Evolutionary conservation across 192 early-diverging fungal genomes (phyloP), one percentile per base, ranked within the genome.

Genomic region (Coemansia sp.): DNA sequence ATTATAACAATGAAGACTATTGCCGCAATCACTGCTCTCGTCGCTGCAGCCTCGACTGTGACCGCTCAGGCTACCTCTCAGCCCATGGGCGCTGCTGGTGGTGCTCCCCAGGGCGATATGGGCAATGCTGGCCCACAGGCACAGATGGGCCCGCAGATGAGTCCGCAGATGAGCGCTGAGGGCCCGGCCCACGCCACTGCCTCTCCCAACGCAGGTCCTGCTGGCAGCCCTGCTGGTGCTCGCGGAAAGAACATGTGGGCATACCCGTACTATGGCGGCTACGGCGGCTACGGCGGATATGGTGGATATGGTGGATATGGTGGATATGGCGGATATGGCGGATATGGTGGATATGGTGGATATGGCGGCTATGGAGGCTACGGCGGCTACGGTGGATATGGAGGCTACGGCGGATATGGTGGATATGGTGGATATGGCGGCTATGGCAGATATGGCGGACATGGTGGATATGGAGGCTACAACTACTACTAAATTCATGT

Each of bases 231-330:
- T 69, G 76, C 76, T 37, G 71, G 70, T 23, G 18, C 67, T 9
- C 76, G 71, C 23, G 76, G 76, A 59, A 79, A 79, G 67, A 59
- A 55, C 54, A 79, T 79, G 76, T 79, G 76, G 76, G 76, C 76
- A 1, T 79, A 79, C 41, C 76, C 76, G 3, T 73, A 73, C 76
- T 73, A 69, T 29, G 65, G 75, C 39, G 26, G 59, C 27, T 68
- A 72, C 48, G 68, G 75, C 39, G 53, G 57, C 37, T 76, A 74
- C 2, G 26, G 26, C 2, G 26, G 26, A 70, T 73, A 69, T 29
- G 65, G 75, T 27, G 26, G 59, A 37, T 68, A 72, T 48, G 68
- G 75, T 39, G 53, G 57, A 24, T 76, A 74, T 10, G 66, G 56
- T n/a, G 47, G 65, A 14, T 35, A 35, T 10, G 32, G 32, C 0